phyloP scores from a whole-genome alignment of 306 rosid genomes.

The Cyamopsis tetragonoloba region DNA sequence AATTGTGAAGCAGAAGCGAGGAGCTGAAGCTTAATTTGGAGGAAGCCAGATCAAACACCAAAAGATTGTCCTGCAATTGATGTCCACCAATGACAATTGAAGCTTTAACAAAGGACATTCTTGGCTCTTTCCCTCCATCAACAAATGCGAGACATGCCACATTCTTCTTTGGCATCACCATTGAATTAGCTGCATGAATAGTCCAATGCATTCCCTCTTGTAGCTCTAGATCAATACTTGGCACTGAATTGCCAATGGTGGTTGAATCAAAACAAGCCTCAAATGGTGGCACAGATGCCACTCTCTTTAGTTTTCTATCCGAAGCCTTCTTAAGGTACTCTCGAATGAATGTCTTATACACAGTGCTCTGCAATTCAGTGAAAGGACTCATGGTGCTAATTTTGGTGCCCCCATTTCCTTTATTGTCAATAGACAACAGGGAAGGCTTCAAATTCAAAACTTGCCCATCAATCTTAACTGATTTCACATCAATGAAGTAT shows the following conservation, averaged over 20 bases:
- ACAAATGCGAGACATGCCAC: conserved; percentile 32
- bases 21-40: conserved; percentile 19
- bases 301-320: conserved; percentile 19
- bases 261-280: conserved; percentile 31
- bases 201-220: conserved; percentile 23
- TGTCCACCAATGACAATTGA: conserved; percentile 28
- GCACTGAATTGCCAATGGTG: neutral
- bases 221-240: conserved; percentile 28
- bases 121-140: conserved; percentile 24
- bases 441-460: conserved; percentile 25
- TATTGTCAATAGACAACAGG: neutral
- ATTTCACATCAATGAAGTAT: conserved; percentile 16
- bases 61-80: conserved; percentile 16
- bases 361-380: conserved; percentile 5
- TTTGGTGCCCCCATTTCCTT: conserved; percentile 27
- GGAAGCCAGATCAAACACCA: conserved; percentile 17
- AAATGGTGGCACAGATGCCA: conserved; percentile 29
- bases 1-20: conserved; percentile 3
- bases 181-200: conserved; percentile 26
- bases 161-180: conserved; percentile 20
- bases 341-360: conserved; percentile 22
- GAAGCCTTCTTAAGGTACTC: conserved; percentile 29
- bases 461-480: conserved; percentile 19
- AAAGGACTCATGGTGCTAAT: conserved; percentile 14
- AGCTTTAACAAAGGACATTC: neutral